Evolutionary conservation across 2,329 filamentous ascomycete species (phyloP), one percentile per base, ranked within the genome.

Genomic region (Epichloe gansuensis): DNA sequence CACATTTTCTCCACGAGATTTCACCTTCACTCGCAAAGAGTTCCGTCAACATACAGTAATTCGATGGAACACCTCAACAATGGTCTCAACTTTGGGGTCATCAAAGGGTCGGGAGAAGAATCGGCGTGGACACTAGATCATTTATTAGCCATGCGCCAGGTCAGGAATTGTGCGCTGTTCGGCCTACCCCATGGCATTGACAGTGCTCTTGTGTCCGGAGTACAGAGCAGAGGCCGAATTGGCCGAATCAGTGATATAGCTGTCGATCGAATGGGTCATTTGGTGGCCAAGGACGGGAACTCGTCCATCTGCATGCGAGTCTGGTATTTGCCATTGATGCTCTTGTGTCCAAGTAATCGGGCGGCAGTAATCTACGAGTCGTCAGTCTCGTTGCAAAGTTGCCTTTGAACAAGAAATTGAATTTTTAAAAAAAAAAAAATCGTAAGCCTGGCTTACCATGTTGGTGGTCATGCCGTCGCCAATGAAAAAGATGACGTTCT

Each of bases 231-330:
- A 88, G 4, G 88, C 88, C 5, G 85, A 89, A 71, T 93, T 93
- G 69, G 88, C 88, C 55, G 84, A 88, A 67, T 93, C 88, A 39
- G 88, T 93, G 64, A 93, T 91, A 75, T 87, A 91, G 48, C 76
- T 82, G 70, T 91, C 87, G 63, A 93, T 81, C 1, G 86, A 91
- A 69, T 91, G 87, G 11, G 88, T 91, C 83, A 93, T 91, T 70
- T 91, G 88, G 67, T 94, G 88, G 21, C 88, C 88, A 11, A 91
- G 65, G n/a, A 91, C 79, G 88, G 88, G 69, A 93, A 93, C 63
- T 89, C 77, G 71, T 94, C 88, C 73, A 94, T 75, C 63, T 81
- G 76, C 76, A 94, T 78, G 53, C 75, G 77, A 53, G 78, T 81
- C 72, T 88, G 83, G 67, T 91, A 94, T 67, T 86, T 87, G 60